Evolutionary conservation across 805 yeast genomes (phyloP), one percentile per base, ranked within the genome.

Genomic region (Zygosaccharomyces bisporus): DNA sequence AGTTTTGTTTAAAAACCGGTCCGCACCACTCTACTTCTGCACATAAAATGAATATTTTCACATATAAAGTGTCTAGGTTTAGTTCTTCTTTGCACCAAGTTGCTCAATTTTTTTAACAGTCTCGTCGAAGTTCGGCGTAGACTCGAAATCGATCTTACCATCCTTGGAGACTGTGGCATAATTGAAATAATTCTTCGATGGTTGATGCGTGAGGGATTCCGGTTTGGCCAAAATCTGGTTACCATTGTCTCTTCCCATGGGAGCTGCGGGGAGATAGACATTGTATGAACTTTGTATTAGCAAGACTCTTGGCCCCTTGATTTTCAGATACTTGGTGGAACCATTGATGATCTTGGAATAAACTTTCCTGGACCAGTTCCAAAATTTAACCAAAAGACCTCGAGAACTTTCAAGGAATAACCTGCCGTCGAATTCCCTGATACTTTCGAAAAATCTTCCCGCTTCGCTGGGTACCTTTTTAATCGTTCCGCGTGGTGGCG

Each of bases 291-390:
- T 61, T 48, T 65, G 69, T 1, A 65, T 51, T n/a, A 64, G 44
- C 7, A 65, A 23, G 6, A 58, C 51, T 52, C 69, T 59, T 39
- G 69, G 69, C 2, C 69, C 69, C 24, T 49, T 52, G 3, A 64
- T 54, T 39, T 53, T 55, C n/a, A 63, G 44, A 34, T 56, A 60
- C 23, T 49, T 52, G 8, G 54, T 45, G 4, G 60, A 54, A 8
- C 63, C 62, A 39, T 49, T 55, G 40, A 53, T 44, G 7, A 47
- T 24, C 5, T 17, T 43, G 27, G 53, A 40, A 43, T 48, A 56
- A 7, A 20, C 12, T 16, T 30, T 39, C 24, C 44, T 42, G 16
- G 47, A 8, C 47, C 53, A 53, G 39, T 47, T 39, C 44, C 50
- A 47, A 5, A 32, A 24, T n/a, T 41, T 33, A 6, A 39, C 12